Conservation (phyloP, 352 stramenopile species). For the Peronospora belbahrii region DNA sequence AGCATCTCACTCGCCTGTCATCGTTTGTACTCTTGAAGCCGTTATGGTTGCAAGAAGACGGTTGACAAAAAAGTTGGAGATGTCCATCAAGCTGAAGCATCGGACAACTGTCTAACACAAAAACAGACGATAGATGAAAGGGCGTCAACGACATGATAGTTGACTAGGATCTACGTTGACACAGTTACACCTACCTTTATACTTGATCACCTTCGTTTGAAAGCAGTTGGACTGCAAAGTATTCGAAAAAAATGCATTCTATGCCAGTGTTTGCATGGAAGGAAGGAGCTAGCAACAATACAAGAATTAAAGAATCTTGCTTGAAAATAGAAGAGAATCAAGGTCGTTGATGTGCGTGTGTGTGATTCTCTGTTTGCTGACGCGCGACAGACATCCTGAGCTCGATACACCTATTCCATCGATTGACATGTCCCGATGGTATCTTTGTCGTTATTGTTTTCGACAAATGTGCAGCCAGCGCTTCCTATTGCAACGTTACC, state of each 20-base stretch:
- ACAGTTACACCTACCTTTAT: constrained; percentile 1
- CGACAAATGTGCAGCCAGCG: constrained; percentile 13
- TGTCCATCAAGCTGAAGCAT: constrained; percentile 16
- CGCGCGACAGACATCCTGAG: too few relatives aligned
- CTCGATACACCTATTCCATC: constrained; percentile 91
- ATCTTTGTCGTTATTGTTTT: constrained; percentile 9
- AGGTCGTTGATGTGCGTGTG: not conserved
- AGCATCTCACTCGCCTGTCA: constrained; percentile 1
- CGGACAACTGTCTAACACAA: constrained; percentile 7
- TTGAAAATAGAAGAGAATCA: not conserved
- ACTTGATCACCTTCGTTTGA: not conserved
- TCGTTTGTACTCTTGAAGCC: constrained; percentile 2
- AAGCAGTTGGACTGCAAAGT: too few relatives aligned
- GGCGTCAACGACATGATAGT: constrained; percentile 17
- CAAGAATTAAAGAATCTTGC: not conserved
- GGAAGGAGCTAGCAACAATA: constrained; percentile 4
- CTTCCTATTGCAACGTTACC: constrained; percentile 63
- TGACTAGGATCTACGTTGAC: too few relatives aligned
- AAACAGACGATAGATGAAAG: constrained; percentile 24
- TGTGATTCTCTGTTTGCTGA: constrained; percentile 85
- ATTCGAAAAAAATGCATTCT: too few relatives aligned
- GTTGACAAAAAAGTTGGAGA: constrained; percentile 11
- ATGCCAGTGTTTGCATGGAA: too few relatives aligned
- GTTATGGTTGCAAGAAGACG: constrained; percentile 10
- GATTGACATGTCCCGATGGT: constrained; percentile 18